Conservation (phyloP, 116 monocot species). For the Papilionanthe hybrid region DNA sequence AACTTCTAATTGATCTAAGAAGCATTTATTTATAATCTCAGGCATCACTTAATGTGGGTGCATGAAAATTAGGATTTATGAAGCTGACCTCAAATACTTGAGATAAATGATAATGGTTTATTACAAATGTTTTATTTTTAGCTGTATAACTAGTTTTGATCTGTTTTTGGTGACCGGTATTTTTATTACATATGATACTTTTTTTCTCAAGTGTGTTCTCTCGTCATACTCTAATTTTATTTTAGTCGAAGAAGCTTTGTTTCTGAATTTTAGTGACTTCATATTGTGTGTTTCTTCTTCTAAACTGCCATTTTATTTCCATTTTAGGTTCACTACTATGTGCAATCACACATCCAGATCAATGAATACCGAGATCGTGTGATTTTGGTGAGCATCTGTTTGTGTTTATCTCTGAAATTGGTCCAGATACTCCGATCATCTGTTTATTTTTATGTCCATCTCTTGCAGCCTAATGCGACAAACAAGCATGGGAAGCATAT, state of each 20-base stretch:
- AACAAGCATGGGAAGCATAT: constrained; percentile 46
- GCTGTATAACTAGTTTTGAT: neutral
- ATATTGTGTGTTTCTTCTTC: neutral
- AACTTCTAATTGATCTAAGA: no score
- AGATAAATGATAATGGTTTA: neutral
- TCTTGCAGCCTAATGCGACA: constrained; percentile 54
- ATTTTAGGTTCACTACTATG: constrained; percentile 73
- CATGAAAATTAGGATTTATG: no score
- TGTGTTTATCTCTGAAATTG: neutral
- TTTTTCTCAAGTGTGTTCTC: neutral
- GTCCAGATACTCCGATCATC: neutral
- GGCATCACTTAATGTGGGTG: no score
- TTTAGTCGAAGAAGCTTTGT: neutral
- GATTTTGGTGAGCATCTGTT: constrained; percentile 49
- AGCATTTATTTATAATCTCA: no score
- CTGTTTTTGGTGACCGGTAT: neutral
- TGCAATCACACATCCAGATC: constrained; percentile 95
- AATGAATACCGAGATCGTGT: constrained; percentile 88
- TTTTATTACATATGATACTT: neutral
- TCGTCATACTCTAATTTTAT: neutral
- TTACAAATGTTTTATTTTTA: neutral
- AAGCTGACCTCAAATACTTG: no score
- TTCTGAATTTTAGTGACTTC: neutral
- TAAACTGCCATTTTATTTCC: constrained; percentile 3
- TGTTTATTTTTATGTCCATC: constrained; percentile 1